phyloP scores from a whole-genome alignment of 768 basidiomycete genomes.

The Suillus tomentosus region DNA sequence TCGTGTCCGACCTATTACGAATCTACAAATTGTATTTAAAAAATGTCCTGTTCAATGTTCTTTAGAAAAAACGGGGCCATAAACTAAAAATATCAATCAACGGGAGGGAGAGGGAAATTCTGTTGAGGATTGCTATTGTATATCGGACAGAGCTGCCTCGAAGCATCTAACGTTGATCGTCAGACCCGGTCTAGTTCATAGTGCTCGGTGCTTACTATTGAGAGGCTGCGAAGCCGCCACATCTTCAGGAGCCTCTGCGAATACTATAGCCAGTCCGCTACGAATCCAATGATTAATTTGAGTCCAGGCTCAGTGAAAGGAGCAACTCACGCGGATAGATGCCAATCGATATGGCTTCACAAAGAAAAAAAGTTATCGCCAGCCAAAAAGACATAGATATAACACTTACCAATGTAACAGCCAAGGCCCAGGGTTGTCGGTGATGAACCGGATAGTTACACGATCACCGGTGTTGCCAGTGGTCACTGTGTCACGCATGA shows the following conservation, averaged over 20 bases:
- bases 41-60: not conserved
- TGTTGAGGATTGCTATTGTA: not conserved
- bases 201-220: not conserved
- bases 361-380: not conserved
- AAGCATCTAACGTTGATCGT: not conserved
- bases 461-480: not conserved
- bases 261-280: not conserved
- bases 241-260: constrained; percentile 1
- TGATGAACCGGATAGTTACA: not conserved
- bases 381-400: not conserved
- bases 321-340: not conserved
- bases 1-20: no score
- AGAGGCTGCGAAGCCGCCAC: not conserved
- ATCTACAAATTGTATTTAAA: not conserved
- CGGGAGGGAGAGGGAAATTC: not conserved
- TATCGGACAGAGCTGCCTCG: not conserved
- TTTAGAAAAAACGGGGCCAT: not conserved
- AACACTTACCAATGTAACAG: not conserved
- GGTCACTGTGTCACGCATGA: not conserved
- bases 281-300: not conserved
- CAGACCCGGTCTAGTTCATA: not conserved
- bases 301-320: not conserved
- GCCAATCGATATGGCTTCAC: constrained; percentile 1
- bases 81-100: not conserved
- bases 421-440: constrained; percentile 1